A percentile compares a stretch with the other conserved stretches of the same genome.
These are phyloP conservation scores for Yamadazyma taylorii DNA, from an alignment of 1,139 yeast species.

Conservation along the genomic window DNA sequence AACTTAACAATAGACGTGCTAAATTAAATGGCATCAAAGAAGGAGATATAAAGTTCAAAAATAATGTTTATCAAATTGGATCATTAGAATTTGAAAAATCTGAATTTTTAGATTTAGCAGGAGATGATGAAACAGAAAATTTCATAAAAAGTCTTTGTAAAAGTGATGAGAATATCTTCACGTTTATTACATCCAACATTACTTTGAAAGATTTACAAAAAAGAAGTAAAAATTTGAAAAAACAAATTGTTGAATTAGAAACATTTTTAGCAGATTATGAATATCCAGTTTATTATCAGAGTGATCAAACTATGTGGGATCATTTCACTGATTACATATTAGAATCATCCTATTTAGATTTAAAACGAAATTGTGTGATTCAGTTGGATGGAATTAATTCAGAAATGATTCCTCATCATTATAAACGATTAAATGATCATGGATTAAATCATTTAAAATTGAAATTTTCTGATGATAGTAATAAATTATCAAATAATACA, in stretches of 20 bases:
- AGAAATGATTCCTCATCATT: constrained; percentile 17
- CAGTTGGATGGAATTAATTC: constrained; percentile 22
- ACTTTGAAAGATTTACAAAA: constrained; percentile 49
- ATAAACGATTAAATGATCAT: constrained; percentile 29
- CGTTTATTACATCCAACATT: constrained; percentile 46
- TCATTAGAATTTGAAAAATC: constrained; percentile 56
- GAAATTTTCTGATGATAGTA: constrained; percentile 24
- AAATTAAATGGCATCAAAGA: constrained; percentile 11
- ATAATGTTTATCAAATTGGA: constrained; percentile 51
- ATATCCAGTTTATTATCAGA: constrained; percentile 35
- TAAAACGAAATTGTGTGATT: constrained; percentile 33
- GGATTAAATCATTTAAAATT: constrained; percentile 36
- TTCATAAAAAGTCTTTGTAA: constrained; percentile 49
- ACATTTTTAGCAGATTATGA: constrained; percentile 38
- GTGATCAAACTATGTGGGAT: constrained; percentile 33
- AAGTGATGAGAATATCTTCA: constrained; percentile 45
- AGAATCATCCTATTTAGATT: constrained; percentile 31
- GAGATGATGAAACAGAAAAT: constrained; percentile 51
- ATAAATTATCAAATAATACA: constrained; percentile 1
- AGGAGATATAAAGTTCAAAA: constrained; percentile 17
- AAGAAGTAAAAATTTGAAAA: constrained; percentile 41
- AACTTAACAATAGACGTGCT: constrained; percentile 6
- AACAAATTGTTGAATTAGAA: constrained; percentile 37
- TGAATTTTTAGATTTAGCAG: constrained; percentile 46
- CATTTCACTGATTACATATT: constrained; percentile 34